Percentiles rank a stretch among this genome's conserved stretches.
Conservation (phyloP, 495 filamentous ascomycete genomes). For the Talaromyces thailandensis region DNA sequence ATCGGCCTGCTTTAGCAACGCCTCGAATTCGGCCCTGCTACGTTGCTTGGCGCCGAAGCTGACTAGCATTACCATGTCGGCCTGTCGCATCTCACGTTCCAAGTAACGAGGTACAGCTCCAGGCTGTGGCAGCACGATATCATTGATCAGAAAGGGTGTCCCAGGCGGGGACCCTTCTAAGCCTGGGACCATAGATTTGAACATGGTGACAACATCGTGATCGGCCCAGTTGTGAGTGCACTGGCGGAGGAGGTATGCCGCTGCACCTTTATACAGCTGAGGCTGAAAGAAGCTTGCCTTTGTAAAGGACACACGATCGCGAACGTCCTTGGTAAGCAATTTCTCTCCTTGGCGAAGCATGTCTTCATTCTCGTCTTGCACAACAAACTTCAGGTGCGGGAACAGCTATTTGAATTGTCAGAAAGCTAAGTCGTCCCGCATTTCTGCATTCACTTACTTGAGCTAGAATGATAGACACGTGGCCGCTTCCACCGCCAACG, state of each 20-base stretch:
- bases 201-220: background rate
- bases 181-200: background rate
- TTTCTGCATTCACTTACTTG: background rate
- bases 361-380: conserved; percentile 19
- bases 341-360: background rate
- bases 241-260: background rate
- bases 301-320: background rate
- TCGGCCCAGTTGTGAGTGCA: background rate
- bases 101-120: background rate
- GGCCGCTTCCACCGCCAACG: conserved; percentile 25
- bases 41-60: background rate
- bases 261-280: background rate
- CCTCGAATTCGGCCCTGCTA: background rate
- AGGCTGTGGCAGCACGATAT: background rate
- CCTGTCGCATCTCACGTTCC: background rate
- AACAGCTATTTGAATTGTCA: background rate
- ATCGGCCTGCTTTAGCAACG: background rate
- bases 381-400: conserved; percentile 16
- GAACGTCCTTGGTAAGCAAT: background rate
- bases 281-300: background rate
- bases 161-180: background rate
- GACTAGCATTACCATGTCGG: background rate
- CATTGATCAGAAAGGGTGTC: background rate
- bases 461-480: conserved; percentile 13
- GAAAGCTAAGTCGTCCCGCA: background rate